A percentile compares a stretch with the other conserved stretches of the same genome.
These are phyloP conservation scores for Mycosphaerella sp. DNA, from an alignment of 2,329 filamentous ascomycete genomes.

Conservation along the genomic window DNA sequence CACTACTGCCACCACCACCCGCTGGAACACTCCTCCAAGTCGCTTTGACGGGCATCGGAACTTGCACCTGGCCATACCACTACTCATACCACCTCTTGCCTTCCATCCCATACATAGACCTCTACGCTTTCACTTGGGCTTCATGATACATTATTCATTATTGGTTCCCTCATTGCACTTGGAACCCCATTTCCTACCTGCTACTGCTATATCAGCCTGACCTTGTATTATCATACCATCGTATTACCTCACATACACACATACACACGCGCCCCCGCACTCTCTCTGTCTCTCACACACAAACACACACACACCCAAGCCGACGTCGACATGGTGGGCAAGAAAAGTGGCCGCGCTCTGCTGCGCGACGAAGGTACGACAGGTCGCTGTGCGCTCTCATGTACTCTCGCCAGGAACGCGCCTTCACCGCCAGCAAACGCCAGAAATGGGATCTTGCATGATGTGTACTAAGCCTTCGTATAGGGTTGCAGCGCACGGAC, in stretches of 20 bases:
- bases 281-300: too few relatives aligned
- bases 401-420: constrained; percentile 1
- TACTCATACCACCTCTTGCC: too few relatives aligned
- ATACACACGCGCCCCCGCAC: too few relatives aligned
- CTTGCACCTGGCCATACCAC: too few relatives aligned
- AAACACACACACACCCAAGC: neutral
- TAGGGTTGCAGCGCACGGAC: constrained; percentile 91
- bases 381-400: constrained; percentile 7
- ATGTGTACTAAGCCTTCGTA: constrained; percentile 15
- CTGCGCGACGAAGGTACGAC: constrained; percentile 53
- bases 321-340: constrained; percentile 51
- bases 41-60: too few relatives aligned
- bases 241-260: too few relatives aligned
- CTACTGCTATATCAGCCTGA: neutral
- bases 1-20: too few relatives aligned
- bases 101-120: too few relatives aligned
- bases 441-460: constrained; percentile 20
- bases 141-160: neutral
- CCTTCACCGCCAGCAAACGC: constrained; percentile 17
- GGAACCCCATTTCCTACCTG: too few relatives aligned
- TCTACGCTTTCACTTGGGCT: too few relatives aligned
- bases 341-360: constrained; percentile 59
- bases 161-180: neutral
- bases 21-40: too few relatives aligned
- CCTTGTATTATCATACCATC: neutral